Evolutionary conservation across 2,329 filamentous ascomycete species (phyloP), one percentile per base, ranked within the genome.

Genomic region (Teratosphaeria pseudoeucalypti): DNA sequence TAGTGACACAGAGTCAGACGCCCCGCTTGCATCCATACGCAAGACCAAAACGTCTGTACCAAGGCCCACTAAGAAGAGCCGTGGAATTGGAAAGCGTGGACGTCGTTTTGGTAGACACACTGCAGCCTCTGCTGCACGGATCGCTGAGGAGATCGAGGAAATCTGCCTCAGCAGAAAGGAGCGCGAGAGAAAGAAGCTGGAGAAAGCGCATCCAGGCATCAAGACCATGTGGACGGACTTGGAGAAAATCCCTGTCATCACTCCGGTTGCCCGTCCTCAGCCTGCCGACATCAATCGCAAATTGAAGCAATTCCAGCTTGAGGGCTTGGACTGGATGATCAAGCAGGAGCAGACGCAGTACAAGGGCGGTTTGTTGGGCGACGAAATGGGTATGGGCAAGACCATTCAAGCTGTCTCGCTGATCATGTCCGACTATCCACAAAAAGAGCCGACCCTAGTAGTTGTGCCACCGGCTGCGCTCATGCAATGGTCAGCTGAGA

Each of bases 341-440:
- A 86, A 82, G 58, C 95, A 97, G 81, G 94, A 99, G 72, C 79
- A 89, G 74, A 88, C 85, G 0, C 77, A 87, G 47, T 97, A 92
- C 82, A 89, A 86, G 69, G 94, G 94, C 19, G 94, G 94, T 14
- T 79, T 99, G 2, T 82, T 99, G 1, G 94, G 94, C 61, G 94
- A 99, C 67, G 94, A 99, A 75, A 99, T 99, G 94, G 94, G 94
- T 6, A 89, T 99, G 76, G 94, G 94, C 56, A 99, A 99, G 78
- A 99, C 94, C 0, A 97, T 99, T 56, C 94, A 99, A 74, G 92
- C 94, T 2, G 94, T 99, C 19, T 96, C 92, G 2, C 82, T 99
- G 53, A 91, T 99, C 74, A 97, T 97, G 94, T 96, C 92, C 0
- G 92, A 97, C 72, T 96, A 89, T 68, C 92, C 92, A 3, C 88